Evolutionary conservation across 257 asterid species (phyloP).

Genomic region (Ocimum tenuiflorum): DNA sequence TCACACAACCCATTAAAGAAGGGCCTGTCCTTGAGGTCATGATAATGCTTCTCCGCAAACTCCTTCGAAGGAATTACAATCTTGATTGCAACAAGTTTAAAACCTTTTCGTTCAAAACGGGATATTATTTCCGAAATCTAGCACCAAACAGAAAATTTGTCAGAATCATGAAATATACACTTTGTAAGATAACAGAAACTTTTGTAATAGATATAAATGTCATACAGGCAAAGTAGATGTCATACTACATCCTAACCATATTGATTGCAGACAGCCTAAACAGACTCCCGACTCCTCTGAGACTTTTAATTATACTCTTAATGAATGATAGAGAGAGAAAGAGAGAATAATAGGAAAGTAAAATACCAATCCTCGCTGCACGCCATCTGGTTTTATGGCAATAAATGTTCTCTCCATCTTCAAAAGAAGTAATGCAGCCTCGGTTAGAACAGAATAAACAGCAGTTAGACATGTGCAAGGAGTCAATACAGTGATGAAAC

Average conservation of each 20-base stretch:
- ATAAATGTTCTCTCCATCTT: slow-evolving; percentile 90
- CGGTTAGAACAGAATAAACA: slow-evolving; percentile 18
- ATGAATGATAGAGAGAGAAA: not conserved
- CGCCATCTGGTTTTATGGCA: slow-evolving; percentile 99
- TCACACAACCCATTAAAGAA: slow-evolving; percentile 88
- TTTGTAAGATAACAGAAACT: not conserved
- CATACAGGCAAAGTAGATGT: no score
- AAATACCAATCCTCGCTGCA: slow-evolving; percentile 92
- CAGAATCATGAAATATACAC: slow-evolving; percentile 3
- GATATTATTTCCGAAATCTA: slow-evolving; percentile 89
- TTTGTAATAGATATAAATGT: no score
- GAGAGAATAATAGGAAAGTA: no score
- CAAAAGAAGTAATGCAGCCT: slow-evolving; percentile 9
- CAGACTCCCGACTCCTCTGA: no score
- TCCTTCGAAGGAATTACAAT: slow-evolving; percentile 79
- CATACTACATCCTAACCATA: no score
- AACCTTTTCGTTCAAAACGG: slow-evolving; percentile 92
- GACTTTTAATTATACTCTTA: no score
- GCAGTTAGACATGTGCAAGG: not conserved
- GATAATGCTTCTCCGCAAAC: slow-evolving; percentile 83
- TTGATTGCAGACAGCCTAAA: no score
- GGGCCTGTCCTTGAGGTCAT: slow-evolving; percentile 90
- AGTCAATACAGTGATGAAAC: not conserved
- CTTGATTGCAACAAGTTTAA: slow-evolving; percentile 84
- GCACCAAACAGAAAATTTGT: slow-evolving; percentile 11